Conservation (phyloP, 768 basidiomycete species). For the Phaeolepiota aurea region DNA sequence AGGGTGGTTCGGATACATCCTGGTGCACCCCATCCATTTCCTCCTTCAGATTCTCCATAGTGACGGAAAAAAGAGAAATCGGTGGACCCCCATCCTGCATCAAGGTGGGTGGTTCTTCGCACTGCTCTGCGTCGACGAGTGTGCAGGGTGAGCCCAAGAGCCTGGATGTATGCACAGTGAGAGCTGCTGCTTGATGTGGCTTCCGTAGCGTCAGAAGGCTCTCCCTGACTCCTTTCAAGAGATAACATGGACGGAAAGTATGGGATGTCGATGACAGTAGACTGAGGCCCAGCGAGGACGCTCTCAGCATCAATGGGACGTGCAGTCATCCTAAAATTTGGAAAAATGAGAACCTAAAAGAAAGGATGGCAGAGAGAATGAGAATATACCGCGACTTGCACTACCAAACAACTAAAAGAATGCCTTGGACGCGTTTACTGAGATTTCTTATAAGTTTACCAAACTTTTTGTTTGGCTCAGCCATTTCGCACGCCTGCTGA, state of each 20-base stretch:
- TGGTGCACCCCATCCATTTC: neutral
- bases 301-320: constrained; percentile 74
- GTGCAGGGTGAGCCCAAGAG: neutral
- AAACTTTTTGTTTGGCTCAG: constrained; percentile 1
- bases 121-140: neutral
- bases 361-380: constrained; percentile 9
- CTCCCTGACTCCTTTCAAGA: constrained; percentile 16
- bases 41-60: neutral
- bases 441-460: neutral
- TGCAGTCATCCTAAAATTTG: constrained; percentile 61
- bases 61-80: no score
- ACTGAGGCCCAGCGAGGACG: constrained; percentile 68
- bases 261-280: constrained; percentile 28
- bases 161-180: neutral
- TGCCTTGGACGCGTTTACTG: constrained; percentile 22
- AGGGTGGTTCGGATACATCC: neutral
- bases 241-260: constrained; percentile 23
- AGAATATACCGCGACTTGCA: constrained; percentile 35
- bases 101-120: neutral
- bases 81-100: no score
- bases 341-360: neutral
- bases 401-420: constrained; percentile 18
- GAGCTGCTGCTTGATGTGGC: neutral
- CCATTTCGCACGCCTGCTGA: neutral
- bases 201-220: neutral